Conservation (phyloP, 2,329 filamentous ascomycete species). For the Berkeleyomyces rouxiae region DNA sequence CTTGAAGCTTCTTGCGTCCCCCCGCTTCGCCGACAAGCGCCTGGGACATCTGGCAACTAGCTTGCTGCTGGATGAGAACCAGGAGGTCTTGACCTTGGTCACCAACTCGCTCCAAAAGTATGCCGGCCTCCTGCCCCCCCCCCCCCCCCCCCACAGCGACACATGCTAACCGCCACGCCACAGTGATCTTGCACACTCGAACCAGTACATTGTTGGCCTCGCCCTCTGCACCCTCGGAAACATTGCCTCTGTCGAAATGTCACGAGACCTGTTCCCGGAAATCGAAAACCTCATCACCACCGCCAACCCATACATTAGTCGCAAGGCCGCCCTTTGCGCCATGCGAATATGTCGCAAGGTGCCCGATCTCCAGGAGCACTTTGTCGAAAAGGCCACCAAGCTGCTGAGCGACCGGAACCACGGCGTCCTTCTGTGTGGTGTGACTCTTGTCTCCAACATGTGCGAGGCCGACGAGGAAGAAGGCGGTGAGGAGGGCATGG, state of each 20-base stretch:
- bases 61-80: conserved; percentile 90
- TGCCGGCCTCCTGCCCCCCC: conserved; percentile 16
- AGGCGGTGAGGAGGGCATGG: conserved; percentile 72
- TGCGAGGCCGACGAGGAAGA: conserved; percentile 92
- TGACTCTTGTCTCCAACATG: conserved; percentile 79
- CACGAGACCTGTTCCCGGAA: conserved; percentile 87
- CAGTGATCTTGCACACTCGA: conserved; percentile 90
- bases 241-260: conserved; percentile 97
- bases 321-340: conserved; percentile 94
- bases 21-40: conserved; percentile 93
- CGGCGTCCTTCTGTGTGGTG: conserved; percentile 78
- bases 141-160: neutral
- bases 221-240: conserved; percentile 93
- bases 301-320: conserved; percentile 92
- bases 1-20: conserved; percentile 88
- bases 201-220: conserved; percentile 95
- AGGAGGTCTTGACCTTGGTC: conserved; percentile 90
- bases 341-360: conserved; percentile 99
- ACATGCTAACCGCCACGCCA: conserved; percentile 14
- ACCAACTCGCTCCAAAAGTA: conserved; percentile 98
- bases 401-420: conserved; percentile 88
- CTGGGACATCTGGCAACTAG: conserved; percentile 93
- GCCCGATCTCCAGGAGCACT: conserved; percentile 91
- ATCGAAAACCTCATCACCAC: conserved; percentile 84
- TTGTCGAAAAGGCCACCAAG: conserved; percentile 80